Evolutionary conservation across 1,139 yeast species (phyloP), one percentile per base, ranked within the genome.

Genomic region (Debaryomyces psychrophilus): DNA sequence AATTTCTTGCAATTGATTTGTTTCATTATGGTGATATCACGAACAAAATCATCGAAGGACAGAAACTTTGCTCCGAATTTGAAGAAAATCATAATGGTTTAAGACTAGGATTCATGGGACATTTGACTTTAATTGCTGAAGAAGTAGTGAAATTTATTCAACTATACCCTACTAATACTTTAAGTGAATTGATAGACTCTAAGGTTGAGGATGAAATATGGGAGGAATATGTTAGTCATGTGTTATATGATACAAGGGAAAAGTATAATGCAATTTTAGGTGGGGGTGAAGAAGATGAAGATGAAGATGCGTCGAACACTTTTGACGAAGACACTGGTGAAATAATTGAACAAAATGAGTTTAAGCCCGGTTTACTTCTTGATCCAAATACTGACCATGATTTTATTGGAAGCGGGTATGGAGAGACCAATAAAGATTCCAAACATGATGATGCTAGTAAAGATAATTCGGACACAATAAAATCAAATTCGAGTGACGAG

Each of bases 61-160:
- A 93, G 64, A 71, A 76, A 53, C 74, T 79, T 49, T 90, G 97
- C 55, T 81, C 82, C 47, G 82, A 82, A 46, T 87, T 87, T 63
- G 87, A 83, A 61, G 70, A 67, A 43, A 71, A 73, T 45, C 67
- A 75, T 48, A 81, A 83, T 46, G 87, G 89, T 1, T 77, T 89
- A 52, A 79, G 97, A 54, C 73, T 92, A 49, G 99, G 99, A 1
- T 95, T 87, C 65, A 95, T 93, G 96, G 99, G 99, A 25, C 99
- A 93, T 67, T 75, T 93, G 61, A 93, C 97, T 0, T 75, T 93
- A 53, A 92, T 95, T 52, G 96, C 97, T 7, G 99, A 95, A 63
- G 99, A 93, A 64, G 96, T 93, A 38, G 97, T 93, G 48, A 95
- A 95, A 64, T 93, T 93, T 64, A 87, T 92, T 25, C 90, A 89